Conservation (phyloP, 164 flowering plant species). For the Liquidambar formosana region DNA sequence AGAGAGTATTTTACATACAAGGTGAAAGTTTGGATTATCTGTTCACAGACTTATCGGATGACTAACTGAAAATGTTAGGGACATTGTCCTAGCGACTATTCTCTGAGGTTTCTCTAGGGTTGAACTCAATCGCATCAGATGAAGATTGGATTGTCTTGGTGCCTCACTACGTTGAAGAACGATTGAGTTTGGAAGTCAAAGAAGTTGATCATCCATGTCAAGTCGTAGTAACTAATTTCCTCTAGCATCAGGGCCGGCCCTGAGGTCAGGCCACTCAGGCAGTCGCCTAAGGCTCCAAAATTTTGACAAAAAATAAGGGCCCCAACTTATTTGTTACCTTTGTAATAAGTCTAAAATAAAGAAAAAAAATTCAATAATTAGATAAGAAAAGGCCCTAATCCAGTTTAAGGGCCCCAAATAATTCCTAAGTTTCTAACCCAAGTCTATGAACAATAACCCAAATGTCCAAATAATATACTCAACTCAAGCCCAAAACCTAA, state of each 20-base stretch:
- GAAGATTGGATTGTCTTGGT: neutral
- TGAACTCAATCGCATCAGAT: neutral
- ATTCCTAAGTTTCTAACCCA: too few species aligned
- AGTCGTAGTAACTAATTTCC: constrained; percentile 13
- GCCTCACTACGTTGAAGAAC: neutral
- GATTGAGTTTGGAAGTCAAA: neutral
- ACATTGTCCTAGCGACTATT: constrained; percentile 7
- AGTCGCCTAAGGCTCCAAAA: too few species aligned
- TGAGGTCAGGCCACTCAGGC: too few species aligned
- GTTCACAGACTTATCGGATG: constrained; percentile 7
- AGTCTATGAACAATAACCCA: too few species aligned
- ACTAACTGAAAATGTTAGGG: constrained; percentile 14
- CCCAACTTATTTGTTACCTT: too few species aligned
- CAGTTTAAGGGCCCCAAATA: too few species aligned
- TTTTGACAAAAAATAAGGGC: too few species aligned
- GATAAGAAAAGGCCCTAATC: too few species aligned
- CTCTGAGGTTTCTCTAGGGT: neutral
- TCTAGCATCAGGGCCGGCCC: constrained; percentile 12
- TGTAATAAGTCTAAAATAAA: too few species aligned
- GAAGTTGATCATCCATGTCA: constrained; percentile 8
- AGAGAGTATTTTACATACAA: neutral
- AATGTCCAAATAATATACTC: too few species aligned
- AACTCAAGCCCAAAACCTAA: too few species aligned
- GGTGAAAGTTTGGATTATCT: constrained; percentile 10
- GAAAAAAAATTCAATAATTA: too few species aligned